Base-by-base conservation (phyloP, 2,329 filamentous ascomycete species). In the Grosmannia huntii region DNA sequence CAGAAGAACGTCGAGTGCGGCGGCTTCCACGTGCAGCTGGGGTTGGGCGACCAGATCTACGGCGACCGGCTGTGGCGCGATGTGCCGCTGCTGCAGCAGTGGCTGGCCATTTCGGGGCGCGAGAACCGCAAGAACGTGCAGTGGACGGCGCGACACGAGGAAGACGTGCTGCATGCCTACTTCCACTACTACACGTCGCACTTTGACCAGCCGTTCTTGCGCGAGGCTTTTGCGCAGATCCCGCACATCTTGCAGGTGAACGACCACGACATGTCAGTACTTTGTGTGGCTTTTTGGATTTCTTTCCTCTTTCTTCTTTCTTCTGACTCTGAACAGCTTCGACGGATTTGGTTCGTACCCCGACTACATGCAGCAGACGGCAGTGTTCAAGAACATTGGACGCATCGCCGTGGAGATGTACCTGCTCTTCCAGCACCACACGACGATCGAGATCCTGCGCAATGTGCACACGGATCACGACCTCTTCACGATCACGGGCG, bases 161-260 rank as follows among this genome's bases (percentile, higher is more conserved):
- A 99, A 67, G 94, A 99, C 67, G 90, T 96, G 21, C 85, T 87
- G 2, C 91, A 97, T 71, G 91, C 94, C 9, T 99, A 96, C 74
- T 99, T 99, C 72, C 94, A 99, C 71, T 99, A 96, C 71, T 99
- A 99, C 69, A 96, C 91, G 1, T 96, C 90, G 65, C 92, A 97
- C 70, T 97, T 99, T 69, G 94, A 99, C 68, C 94, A 99, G 71
- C 91, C 92, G 7, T 92, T 95, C 70, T 72, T 99, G 64, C 79
- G 94, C 60, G 94, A 99, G 71, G 91, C 92, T 0, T 99, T 96
- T 75, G 94, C 94, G 25, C 94, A 99, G 73, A 96, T 99, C 62
- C 94, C 94, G 48, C 91, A 96, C 68, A 77, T 99, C 57, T 79
- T 95, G 65, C 90, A 95, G 68, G 84, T 99, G 57, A 91, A 99